Conservation (phyloP, 495 filamentous ascomycete species). For the Podospora fimiseda region DNA sequence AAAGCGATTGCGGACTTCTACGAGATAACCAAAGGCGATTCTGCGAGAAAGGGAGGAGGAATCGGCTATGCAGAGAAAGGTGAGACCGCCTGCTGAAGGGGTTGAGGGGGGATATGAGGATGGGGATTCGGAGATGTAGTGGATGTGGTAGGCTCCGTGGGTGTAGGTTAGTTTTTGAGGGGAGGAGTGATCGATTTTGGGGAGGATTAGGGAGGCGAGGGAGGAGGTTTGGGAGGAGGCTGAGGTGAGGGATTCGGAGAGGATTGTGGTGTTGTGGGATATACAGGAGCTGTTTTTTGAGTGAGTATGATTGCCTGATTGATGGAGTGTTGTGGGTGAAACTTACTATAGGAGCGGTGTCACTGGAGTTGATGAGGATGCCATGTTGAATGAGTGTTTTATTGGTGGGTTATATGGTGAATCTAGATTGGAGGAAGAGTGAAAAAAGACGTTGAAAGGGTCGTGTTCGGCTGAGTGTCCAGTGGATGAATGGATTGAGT, state of each 20-base stretch:
- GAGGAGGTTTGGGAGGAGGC: conserved; percentile 70
- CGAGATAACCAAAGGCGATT: conserved; percentile 86
- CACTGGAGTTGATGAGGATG: conserved; percentile 69
- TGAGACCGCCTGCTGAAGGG: conserved; percentile 66
- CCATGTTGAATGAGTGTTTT: conserved; percentile 45
- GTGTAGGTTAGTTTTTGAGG: conserved; percentile 92
- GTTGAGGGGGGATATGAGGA: conserved; percentile 47
- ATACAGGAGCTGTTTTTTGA: conserved; percentile 69
- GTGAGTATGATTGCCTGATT: neutral
- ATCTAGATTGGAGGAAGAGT: neutral
- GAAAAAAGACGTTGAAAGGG: no score
- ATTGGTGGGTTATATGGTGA: no score
- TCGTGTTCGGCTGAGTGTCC: neutral
- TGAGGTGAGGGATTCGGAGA: conserved; percentile 80
- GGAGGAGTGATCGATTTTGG: conserved; percentile 77
- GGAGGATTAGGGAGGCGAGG: conserved; percentile 89
- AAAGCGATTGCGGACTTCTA: conserved; percentile 88
- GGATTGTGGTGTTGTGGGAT: conserved; percentile 82
- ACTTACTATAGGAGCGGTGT: conserved; percentile 77
- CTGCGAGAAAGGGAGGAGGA: conserved; percentile 65
- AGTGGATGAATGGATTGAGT: neutral
- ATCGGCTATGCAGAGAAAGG: conserved; percentile 78
- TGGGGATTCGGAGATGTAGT: conserved; percentile 87
- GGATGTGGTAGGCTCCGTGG: conserved; percentile 82
- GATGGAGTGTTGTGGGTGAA: neutral